These are phyloP conservation scores for Pleurotus salmoneostramineus DNA, from an alignment of 768 basidiomycete genomes.

Conservation along the genomic window DNA sequence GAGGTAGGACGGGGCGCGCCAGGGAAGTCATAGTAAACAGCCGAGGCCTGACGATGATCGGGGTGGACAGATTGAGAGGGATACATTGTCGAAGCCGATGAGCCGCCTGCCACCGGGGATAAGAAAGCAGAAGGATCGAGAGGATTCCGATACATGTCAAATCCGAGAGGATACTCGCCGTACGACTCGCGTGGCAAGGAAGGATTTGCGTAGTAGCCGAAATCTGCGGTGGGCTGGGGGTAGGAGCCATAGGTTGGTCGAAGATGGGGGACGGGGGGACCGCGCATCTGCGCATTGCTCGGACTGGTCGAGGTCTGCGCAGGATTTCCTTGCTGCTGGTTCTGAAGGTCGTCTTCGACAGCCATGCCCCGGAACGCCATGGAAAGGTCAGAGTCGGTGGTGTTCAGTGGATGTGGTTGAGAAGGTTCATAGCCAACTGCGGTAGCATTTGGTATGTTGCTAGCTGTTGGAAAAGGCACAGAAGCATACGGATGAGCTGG, in stretches of 20 bases:
- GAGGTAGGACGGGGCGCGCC: slow-evolving; percentile 42
- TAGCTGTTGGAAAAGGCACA: slow-evolving; percentile 2
- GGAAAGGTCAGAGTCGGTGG: slow-evolving; percentile 35
- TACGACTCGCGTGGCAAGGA: slow-evolving; percentile 45
- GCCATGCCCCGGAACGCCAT: slow-evolving; percentile 49
- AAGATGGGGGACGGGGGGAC: slow-evolving; percentile 35
- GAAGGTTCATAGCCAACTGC: slow-evolving; percentile 25
- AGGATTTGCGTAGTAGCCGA: slow-evolving; percentile 52
- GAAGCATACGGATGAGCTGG: slow-evolving; percentile 10
- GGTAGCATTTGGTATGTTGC: slow-evolving; percentile 3
- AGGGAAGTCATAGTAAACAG: slow-evolving; percentile 58
- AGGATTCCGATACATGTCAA: slow-evolving; percentile 33
- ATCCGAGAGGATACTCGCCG: slow-evolving; percentile 55
- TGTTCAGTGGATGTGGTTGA: slow-evolving; percentile 31
- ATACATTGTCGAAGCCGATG: slow-evolving; percentile 45
- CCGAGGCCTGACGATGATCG: slow-evolving; percentile 42
- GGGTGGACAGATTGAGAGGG: slow-evolving; percentile 38
- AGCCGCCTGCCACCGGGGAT: slow-evolving; percentile 36
- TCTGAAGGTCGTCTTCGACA: slow-evolving; percentile 22
- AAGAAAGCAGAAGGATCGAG: slow-evolving; percentile 50
- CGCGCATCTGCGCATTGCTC: slow-evolving; percentile 29
- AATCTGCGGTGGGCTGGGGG: slow-evolving; percentile 43
- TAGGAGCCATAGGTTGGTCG: slow-evolving; percentile 46
- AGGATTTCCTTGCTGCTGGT: slow-evolving; percentile 9
- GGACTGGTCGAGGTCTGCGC: background rate